Percentiles rank a stretch among this genome's conserved stretches.
Conservation (phyloP, 805 yeast species). For the Candida sonorensis region DNA sequence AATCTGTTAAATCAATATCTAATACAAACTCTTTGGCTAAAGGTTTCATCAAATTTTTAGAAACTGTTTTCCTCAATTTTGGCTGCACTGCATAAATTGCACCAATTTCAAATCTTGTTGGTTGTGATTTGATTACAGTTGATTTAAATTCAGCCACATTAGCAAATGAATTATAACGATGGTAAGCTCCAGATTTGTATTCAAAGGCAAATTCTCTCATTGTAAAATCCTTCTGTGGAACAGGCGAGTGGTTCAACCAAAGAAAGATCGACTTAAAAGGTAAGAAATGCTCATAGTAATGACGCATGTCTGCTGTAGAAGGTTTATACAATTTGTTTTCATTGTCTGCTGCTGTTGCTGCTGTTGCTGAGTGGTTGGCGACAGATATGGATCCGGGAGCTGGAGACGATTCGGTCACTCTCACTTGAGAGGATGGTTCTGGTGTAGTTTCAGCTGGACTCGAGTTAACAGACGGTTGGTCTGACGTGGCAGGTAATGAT, state of each 20-base stretch:
- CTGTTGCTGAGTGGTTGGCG: not conserved
- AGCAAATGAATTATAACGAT: constrained; percentile 76
- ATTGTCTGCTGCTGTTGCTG: not conserved
- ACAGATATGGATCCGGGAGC: not conserved
- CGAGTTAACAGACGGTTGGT: not conserved
- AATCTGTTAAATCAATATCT: constrained; percentile 97
- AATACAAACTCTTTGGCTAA: constrained; percentile 81
- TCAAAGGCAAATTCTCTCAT: constrained; percentile 94
- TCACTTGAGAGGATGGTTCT: constrained; percentile 18
- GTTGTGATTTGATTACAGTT: constrained; percentile 68
- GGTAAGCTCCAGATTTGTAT: constrained; percentile 78
- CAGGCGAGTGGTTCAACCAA: constrained; percentile 86
- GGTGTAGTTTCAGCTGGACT: constrained; percentile 7
- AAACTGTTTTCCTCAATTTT: constrained; percentile 68
- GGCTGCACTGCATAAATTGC: constrained; percentile 88
- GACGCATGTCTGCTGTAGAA: constrained; percentile 59
- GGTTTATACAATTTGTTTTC: constrained; percentile 20
- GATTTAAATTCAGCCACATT: constrained; percentile 66
- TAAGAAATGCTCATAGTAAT: constrained; percentile 60
- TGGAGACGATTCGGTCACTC: constrained; percentile 10
- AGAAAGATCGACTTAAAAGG: constrained; percentile 78
- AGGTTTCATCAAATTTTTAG: constrained; percentile 76
- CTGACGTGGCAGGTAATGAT: constrained; percentile 40
- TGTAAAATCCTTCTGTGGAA: constrained; percentile 68
- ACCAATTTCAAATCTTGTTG: constrained; percentile 92